Evolutionary conservation across 1,139 yeast genomes (phyloP), one percentile per base, ranked within the genome.

Genomic region (Diutina pseudorugosa): DNA sequence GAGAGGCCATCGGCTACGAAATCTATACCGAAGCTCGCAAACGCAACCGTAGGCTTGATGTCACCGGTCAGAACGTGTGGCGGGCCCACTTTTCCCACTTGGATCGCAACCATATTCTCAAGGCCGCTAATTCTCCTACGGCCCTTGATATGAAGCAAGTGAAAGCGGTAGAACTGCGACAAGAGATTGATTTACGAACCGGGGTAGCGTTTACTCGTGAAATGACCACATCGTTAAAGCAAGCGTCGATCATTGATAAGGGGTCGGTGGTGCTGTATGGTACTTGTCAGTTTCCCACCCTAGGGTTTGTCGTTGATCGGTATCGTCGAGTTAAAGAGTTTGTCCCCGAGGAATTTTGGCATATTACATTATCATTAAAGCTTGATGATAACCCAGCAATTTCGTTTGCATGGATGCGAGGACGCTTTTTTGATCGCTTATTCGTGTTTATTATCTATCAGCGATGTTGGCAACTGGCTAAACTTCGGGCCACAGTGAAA

Each of bases 241-340:
- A 54, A 47, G 59, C 61, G 45, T n/a, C 20, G 11, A 40, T 40
- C 8, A 18, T 40, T 5, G 36, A 27, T 4, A 25, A 23, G 5
- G 52, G 51, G 50, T 64, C 68, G 55, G 59, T 69, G 42, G 71
- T 71, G 0, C 88, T 96, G 0, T 91, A 90, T 64, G 98, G 98
- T 1, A 82, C 96, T 0, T 94, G 99, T 64, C 99, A 94, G 64
- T 93, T 93, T 60, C 99, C 99, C 1, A 93, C 98, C 0, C 70
- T 94, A 52, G 98, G 98, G 2, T 94, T 94, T 67, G 91, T 94
- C 1, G 98, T 93, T n/a, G 98, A 94, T 63, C 71, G 98, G 55
- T 90, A 83, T 64, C 82, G 82, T 56, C 72, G 96, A 53, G 88
- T 86, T 25, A 76, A 80, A 62, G 71, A 73, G 56, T 93, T 93